These are phyloP conservation scores for Cryphonectria japonica DNA, from an alignment of 2,329 filamentous ascomycete genomes.

Conservation along the genomic window DNA sequence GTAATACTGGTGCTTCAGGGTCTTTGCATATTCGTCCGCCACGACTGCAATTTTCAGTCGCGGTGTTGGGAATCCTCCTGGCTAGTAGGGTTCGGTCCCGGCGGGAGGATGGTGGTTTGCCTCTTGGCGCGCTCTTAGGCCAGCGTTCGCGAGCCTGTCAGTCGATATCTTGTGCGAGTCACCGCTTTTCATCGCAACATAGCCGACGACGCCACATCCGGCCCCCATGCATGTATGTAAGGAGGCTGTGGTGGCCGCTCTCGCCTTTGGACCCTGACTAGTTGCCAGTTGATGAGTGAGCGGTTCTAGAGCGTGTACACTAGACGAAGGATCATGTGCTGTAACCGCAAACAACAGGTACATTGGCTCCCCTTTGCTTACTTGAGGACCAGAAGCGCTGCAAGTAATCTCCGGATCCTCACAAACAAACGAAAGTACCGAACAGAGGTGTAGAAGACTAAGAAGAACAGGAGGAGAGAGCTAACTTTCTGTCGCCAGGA, in stretches of 20 bases:
- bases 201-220: not conserved
- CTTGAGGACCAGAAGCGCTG: not conserved
- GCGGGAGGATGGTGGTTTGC: not conserved
- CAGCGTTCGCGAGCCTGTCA: not conserved
- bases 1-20: not conserved
- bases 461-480: not conserved
- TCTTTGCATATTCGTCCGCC: not conserved
- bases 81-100: not conserved
- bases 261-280: not conserved
- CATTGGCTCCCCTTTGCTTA: not conserved
- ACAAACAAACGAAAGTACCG: not conserved
- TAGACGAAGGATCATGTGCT: not conserved
- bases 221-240: not conserved
- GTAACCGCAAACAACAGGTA: not conserved
- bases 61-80: not conserved
- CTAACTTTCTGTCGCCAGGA: not conserved
- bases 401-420: not conserved
- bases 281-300: not conserved
- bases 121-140: not conserved
- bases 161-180: not conserved
- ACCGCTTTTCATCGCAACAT: not conserved
- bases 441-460: not conserved
- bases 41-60: not conserved
- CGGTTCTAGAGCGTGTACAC: not conserved
- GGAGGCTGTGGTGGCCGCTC: not conserved